Base-by-base conservation (phyloP, 805 yeast species). In the Saturnispora besseyi region DNA sequence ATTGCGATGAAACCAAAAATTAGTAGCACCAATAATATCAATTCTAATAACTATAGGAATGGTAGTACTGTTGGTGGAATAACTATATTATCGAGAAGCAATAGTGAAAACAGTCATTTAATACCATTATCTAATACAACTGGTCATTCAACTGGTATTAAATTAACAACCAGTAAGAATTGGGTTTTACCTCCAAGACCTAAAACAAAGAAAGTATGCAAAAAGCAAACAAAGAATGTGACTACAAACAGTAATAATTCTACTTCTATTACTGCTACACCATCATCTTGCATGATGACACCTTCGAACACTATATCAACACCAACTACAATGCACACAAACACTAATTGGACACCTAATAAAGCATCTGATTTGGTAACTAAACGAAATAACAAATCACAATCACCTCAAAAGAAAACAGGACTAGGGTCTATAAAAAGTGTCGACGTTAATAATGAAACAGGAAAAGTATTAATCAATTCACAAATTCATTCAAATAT, bases 131-230 rank as follows among this genome's bases (percentile, higher is more conserved):
- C 40, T 4, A 36, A 36, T 22, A 10, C 40, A 10, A 36, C 11
- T 18, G 24, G 37, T 11, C 13, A 21, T 22, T 41, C 37, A 18
- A 51, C 28, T 36, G 48, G 41, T 13, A 57, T 49, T 11, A 53
- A 48, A n/a, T 32, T 52, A 32, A 48, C 57, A 12, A 54, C 56
- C 5, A 48, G 49, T 24, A 66, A 65, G 44, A 64, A 66, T 54
- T 77, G 82, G 81, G 77, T 76, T 5, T 63, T 77, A 36, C 82
- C 82, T 3, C 82, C 82, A 3, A 63, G 82, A 44, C 81, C 82
- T 4, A 74, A 57, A 46, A 56, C 61, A 5, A 64, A 60, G 47
- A 63, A 60, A 36, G 47, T 51, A 0, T 38, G 53, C 6, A 51
- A 51, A 21, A 53, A 53, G 38, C 47, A 32, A 30, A 44, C 29